These are phyloP conservation scores for Wickerhamomyces hampshirensis DNA, from an alignment of 805 yeast genomes.

Conservation along the genomic window DNA sequence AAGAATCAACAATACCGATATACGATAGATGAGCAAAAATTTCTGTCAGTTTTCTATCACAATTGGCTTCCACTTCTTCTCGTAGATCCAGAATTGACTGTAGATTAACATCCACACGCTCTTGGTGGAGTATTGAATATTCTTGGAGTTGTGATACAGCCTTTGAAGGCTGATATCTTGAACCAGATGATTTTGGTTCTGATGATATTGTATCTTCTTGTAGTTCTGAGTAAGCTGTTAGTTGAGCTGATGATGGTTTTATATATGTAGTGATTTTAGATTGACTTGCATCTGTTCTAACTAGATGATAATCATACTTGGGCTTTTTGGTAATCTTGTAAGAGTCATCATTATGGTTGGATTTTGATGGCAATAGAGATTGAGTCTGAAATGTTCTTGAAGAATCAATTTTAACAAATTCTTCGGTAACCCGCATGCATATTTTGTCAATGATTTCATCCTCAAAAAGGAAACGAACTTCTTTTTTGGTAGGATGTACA, in stretches of 20 bases:
- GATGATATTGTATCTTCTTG: neutral
- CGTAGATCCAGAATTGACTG: conserved; percentile 57
- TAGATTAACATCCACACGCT: conserved; percentile 41
- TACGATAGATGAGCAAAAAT: conserved; percentile 65
- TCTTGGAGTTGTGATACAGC: neutral
- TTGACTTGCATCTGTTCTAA: conserved; percentile 68
- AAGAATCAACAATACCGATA: conserved; percentile 78
- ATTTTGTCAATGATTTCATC: conserved; percentile 75
- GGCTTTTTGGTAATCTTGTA: conserved; percentile 26
- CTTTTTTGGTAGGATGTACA: conserved; percentile 93
- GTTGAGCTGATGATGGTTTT: neutral
- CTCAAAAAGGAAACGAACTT: conserved; percentile 80
- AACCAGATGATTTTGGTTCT: neutral
- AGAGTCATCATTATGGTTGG: too few relatives aligned
- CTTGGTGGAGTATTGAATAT: conserved; percentile 4
- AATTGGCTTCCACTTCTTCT: conserved; percentile 38
- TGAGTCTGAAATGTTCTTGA: conserved; percentile 69
- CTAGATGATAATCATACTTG: conserved; percentile 60
- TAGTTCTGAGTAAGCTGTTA: neutral
- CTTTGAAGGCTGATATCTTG: too few relatives aligned
- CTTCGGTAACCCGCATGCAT: conserved; percentile 41
- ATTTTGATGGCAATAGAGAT: conserved; percentile 37
- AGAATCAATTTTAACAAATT: conserved; percentile 54
- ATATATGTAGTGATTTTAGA: conserved; percentile 41
- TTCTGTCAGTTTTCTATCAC: conserved; percentile 54